Evolutionary conservation across 148 eudicot species (phyloP).

Genomic region (Rhododendron ferrugineum): DNA sequence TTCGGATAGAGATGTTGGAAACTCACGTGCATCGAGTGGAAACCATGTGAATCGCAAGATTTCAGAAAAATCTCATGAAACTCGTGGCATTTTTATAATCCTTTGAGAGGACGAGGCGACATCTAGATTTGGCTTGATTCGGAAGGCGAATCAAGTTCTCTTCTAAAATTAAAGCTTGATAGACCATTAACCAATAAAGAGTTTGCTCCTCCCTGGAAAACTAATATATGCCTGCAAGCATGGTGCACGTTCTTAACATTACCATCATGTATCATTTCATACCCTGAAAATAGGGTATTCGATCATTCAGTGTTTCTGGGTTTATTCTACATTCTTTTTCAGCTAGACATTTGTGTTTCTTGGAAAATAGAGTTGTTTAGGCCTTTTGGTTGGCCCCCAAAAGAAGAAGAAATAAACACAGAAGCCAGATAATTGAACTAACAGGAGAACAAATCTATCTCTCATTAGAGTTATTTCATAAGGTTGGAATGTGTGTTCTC

Average conservation of each 20-base stretch:
- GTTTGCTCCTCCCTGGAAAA: neutral
- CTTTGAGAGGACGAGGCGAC: neutral
- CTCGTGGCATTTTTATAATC: neutral
- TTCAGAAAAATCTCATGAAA: too few species aligned
- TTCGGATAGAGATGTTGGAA: too few species aligned
- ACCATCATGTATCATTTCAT: neutral
- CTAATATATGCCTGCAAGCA: neutral
- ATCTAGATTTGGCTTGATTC: neutral
- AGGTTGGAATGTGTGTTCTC: neutral
- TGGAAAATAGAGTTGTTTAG: neutral
- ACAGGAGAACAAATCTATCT: neutral
- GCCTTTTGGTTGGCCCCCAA: neutral
- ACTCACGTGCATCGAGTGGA: too few species aligned
- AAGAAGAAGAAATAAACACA: neutral
- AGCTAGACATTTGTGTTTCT: neutral
- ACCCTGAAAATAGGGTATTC: neutral
- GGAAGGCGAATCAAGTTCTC: neutral
- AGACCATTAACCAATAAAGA: neutral
- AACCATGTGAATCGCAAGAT: too few species aligned
- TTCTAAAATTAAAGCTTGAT: neutral
- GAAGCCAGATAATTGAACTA: neutral
- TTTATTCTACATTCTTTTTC: neutral
- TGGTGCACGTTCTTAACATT: neutral
- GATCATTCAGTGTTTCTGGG: neutral
- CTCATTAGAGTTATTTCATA: neutral